phyloP scores from a whole-genome alignment of 768 basidiomycete species.

The Lentinula sp. region DNA sequence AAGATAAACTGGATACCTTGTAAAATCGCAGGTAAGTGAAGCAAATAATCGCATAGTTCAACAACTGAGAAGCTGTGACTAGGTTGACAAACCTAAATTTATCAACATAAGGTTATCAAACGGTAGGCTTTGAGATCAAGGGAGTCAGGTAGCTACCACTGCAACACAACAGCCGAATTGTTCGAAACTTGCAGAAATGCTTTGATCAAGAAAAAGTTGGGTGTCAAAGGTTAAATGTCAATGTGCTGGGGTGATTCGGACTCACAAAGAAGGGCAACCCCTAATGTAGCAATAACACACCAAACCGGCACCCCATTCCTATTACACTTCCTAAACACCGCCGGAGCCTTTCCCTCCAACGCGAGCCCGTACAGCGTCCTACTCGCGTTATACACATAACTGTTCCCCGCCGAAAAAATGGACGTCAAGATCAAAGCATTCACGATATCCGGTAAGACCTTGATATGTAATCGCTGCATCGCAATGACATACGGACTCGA shows the following conservation, averaged over 20 bases:
- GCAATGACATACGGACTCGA: constrained; percentile 85
- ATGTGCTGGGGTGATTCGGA: neutral
- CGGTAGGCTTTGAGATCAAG: neutral
- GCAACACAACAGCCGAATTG: constrained; percentile 38
- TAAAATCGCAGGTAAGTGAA: constrained; percentile 45
- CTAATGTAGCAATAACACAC: constrained; percentile 39
- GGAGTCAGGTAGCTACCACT: constrained; percentile 26
- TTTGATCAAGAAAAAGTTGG: constrained; percentile 7
- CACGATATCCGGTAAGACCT: constrained; percentile 59
- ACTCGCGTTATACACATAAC: constrained; percentile 57
- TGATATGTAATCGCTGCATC: constrained; percentile 63
- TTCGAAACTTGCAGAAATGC: constrained; percentile 47
- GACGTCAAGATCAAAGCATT: constrained; percentile 66
- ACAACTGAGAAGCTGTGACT: constrained; percentile 39
- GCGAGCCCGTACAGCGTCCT: constrained; percentile 50
- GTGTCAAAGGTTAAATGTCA: neutral
- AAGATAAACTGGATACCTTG: constrained; percentile 14
- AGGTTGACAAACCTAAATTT: constrained; percentile 39
- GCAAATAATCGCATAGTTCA: constrained; percentile 42
- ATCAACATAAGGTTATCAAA: neutral
- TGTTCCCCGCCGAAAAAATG: constrained; percentile 70
- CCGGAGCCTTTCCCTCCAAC: constrained; percentile 54
- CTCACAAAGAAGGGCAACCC: constrained; percentile 30
- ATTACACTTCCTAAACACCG: constrained; percentile 46
- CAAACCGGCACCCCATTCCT: constrained; percentile 51